A percentile compares a stretch with the other conserved stretches of the same genome.
Evolutionary conservation across 78 protist genomes (phyloP).

Genomic region (Chrysochromulina tobinii): DNA sequence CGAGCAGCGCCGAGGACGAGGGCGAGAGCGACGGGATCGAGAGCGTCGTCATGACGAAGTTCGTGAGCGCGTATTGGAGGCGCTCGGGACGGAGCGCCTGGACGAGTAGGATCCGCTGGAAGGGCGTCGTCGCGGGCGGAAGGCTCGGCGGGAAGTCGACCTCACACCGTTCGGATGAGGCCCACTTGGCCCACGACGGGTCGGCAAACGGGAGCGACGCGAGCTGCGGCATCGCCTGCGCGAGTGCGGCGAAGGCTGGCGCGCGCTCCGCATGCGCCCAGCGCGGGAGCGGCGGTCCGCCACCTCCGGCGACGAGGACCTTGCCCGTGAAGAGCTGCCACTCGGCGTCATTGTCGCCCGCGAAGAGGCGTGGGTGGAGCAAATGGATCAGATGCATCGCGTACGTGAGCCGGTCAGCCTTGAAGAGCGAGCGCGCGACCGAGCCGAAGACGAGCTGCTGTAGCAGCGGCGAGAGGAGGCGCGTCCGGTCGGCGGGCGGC

Average conservation of each 20-base stretch:
- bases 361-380: slow-evolving; percentile 21
- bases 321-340: slow-evolving; percentile 61
- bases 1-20: background rate
- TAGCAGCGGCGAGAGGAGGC: background rate
- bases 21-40: slow-evolving; percentile 2
- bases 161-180: background rate
- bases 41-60: background rate
- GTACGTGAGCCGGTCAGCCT: slow-evolving; percentile 72
- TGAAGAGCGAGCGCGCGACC: slow-evolving; percentile 71
- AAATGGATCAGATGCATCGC: slow-evolving; percentile 65
- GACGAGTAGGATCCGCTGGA: slow-evolving; percentile 65
- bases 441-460: slow-evolving; percentile 10
- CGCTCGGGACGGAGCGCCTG: slow-evolving; percentile 81
- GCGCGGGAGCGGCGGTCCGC: background rate
- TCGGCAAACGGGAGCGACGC: background rate
- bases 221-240: background rate
- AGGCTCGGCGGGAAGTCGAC: background rate
- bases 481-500: background rate
- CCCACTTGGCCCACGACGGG: slow-evolving; percentile 18
- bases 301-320: background rate
- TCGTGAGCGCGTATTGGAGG: background rate
- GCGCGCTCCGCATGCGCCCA: background rate
- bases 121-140: background rate
- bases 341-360: background rate
- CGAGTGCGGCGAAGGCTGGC: background rate